These are phyloP conservation scores for Glycyrrhiza uralensis DNA, from an alignment of 306 rosid genomes.

Conservation along the genomic window DNA sequence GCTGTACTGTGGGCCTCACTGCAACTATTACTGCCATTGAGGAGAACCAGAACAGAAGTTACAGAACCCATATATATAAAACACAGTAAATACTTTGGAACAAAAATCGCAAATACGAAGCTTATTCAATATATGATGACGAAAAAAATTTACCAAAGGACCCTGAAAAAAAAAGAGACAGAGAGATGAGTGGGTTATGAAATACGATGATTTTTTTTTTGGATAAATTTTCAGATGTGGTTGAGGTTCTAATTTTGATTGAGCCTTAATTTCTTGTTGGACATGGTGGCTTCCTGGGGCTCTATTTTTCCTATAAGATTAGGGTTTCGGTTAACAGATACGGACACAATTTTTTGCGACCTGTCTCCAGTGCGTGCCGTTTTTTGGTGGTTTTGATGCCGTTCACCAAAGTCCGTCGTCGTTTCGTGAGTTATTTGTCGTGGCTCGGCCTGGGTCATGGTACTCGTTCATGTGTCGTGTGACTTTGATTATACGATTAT, in stretches of 20 bases:
- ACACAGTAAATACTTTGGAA: conserved; percentile 15
- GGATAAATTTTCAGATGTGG: not conserved
- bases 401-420: not conserved
- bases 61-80: not conserved
- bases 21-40: conserved; percentile 40
- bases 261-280: conserved; percentile 11
- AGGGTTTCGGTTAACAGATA: conserved; percentile 1
- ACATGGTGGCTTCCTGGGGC: not conserved
- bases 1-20: conserved; percentile 30
- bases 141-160: not conserved
- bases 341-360: not conserved
- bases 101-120: not conserved
- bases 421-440: not conserved
- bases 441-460: not conserved
- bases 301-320: not conserved
- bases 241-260: not conserved
- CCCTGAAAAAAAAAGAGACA: not conserved
- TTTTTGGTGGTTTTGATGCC: conserved; percentile 16
- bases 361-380: conserved; percentile 11
- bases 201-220: not conserved
- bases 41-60: too few relatives aligned
- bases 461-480: not conserved
- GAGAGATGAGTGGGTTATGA: not conserved
- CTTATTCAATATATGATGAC: not conserved
- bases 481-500: not conserved